Percentiles rank a stretch among this genome's conserved stretches.
Conservation (phyloP, 116 monocot genomes). For the Thalassia testudinum region DNA sequence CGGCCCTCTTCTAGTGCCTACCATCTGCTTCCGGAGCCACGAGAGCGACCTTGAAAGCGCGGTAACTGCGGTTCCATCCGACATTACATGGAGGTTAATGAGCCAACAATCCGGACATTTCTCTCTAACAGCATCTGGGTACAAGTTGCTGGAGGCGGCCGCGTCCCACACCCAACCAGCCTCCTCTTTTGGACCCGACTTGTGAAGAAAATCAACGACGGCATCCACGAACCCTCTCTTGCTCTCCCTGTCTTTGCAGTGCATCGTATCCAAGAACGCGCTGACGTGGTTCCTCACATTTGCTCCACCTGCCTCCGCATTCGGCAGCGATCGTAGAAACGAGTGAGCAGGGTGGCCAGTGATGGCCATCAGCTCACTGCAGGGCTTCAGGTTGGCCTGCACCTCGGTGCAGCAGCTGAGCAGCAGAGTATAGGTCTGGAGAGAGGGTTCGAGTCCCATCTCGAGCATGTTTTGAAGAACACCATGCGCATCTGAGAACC, state of each 20-base stretch:
- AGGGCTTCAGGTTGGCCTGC: slow-evolving; percentile 25
- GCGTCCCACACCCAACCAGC: slow-evolving; percentile 93
- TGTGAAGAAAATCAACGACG: slow-evolving; percentile 86
- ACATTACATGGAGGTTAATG: slow-evolving; percentile 98
- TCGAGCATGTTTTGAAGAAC: slow-evolving; percentile 58
- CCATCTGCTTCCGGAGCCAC: slow-evolving; percentile 53
- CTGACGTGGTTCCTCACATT: slow-evolving; percentile 63
- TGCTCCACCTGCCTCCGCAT: slow-evolving; percentile 67
- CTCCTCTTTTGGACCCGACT: slow-evolving; percentile 83
- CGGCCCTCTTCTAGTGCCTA: slow-evolving; percentile 31
- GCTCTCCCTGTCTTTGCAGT: slow-evolving; percentile 87
- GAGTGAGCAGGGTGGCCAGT: slow-evolving; percentile 81
- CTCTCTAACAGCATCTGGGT: slow-evolving; percentile 73
- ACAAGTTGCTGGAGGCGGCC: slow-evolving; percentile 64
- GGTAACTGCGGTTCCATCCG: slow-evolving; percentile 81
- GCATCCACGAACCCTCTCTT: slow-evolving; percentile 89
- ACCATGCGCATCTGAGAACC: slow-evolving; percentile 50
- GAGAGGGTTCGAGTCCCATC: slow-evolving; percentile 60
- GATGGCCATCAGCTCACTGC: slow-evolving; percentile 55
- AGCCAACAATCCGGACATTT: slow-evolving; percentile 64
- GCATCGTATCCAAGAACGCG: slow-evolving; percentile 71
- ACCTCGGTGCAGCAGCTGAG: slow-evolving; percentile 64
- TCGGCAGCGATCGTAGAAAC: slow-evolving; percentile 55
- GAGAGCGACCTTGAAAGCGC: slow-evolving; percentile 82
- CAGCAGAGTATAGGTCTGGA: slow-evolving; percentile 88